phyloP scores from a whole-genome alignment of 2,329 filamentous ascomycete genomes.

The Arthrobotrys sphaeroides region DNA sequence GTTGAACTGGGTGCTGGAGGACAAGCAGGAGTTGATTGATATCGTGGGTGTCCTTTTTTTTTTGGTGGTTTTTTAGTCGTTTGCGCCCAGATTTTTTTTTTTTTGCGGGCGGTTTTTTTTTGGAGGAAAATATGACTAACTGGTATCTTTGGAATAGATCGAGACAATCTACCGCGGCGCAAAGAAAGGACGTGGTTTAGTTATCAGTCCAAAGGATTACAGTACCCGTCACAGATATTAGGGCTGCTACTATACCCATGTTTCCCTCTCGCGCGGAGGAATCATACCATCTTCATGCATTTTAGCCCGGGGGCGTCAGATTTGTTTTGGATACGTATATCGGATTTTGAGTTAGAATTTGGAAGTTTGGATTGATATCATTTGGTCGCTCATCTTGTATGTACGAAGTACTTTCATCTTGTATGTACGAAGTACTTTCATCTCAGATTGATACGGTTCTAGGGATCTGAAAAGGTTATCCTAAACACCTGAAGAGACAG shows the following conservation, averaged over 20 bases:
- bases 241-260: too few species aligned
- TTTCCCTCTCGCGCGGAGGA: background rate
- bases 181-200: slow-evolving; percentile 95
- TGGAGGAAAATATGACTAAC: slow-evolving; percentile 7
- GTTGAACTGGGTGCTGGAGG: slow-evolving; percentile 91
- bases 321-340: background rate
- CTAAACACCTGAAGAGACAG: too few species aligned
- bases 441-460: too few species aligned
- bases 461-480: too few species aligned
- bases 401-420: too few species aligned
- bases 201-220: slow-evolving; percentile 89
- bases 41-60: slow-evolving; percentile 66
- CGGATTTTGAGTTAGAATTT: background rate
- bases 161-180: slow-evolving; percentile 98
- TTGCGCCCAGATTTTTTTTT: too few species aligned
- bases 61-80: too few species aligned
- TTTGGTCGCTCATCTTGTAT: background rate
- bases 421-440: too few species aligned
- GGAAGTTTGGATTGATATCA: background rate
- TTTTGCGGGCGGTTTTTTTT: background rate
- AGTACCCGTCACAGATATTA: slow-evolving; percentile 58
- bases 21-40: slow-evolving; percentile 93
- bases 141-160: slow-evolving; percentile 63
- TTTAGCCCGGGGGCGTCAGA: background rate
- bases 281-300: background rate